These are phyloP conservation scores for Arachnopeziza araneosa DNA, from an alignment of 2,329 filamentous ascomycete species.

Conservation along the genomic window DNA sequence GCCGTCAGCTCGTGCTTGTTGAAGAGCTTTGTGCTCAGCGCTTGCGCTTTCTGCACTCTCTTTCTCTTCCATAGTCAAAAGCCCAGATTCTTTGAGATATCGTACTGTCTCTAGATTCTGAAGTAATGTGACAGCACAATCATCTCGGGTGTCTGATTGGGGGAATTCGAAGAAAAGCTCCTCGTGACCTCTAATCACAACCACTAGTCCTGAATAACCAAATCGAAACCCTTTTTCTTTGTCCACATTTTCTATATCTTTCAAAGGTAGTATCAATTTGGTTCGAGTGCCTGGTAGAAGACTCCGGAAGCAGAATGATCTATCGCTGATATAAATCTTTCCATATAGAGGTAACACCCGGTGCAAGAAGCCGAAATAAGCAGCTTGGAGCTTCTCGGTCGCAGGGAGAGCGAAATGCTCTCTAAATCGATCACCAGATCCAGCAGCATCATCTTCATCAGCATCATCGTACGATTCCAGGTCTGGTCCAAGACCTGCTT, in stretches of 20 bases:
- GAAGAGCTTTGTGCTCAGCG: slow-evolving; percentile 74
- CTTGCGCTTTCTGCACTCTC: slow-evolving; percentile 69
- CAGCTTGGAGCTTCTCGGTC: slow-evolving; percentile 76
- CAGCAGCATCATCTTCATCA: slow-evolving; percentile 58
- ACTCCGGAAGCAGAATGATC: slow-evolving; percentile 88
- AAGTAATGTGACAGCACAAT: slow-evolving; percentile 78
- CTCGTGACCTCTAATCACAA: slow-evolving; percentile 92
- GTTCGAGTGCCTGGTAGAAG: slow-evolving; percentile 83
- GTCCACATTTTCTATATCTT: slow-evolving; percentile 85
- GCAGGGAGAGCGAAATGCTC: slow-evolving; percentile 85
- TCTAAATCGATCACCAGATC: slow-evolving; percentile 75
- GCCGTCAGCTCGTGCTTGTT: slow-evolving; percentile 61
- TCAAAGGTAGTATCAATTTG: slow-evolving; percentile 85
- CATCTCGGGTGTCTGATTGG: slow-evolving; percentile 71
- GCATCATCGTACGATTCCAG: slow-evolving; percentile 49
- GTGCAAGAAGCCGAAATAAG: slow-evolving; percentile 89
- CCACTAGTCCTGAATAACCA: slow-evolving; percentile 81
- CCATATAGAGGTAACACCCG: slow-evolving; percentile 88
- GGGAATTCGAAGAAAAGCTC: slow-evolving; percentile 96
- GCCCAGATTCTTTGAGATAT: slow-evolving; percentile 63
- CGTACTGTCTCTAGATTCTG: slow-evolving; percentile 68
- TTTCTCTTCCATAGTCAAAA: slow-evolving; percentile 62
- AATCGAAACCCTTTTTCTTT: slow-evolving; percentile 95
- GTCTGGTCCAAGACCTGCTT: slow-evolving; percentile 45
- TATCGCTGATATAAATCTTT: slow-evolving; percentile 90